Evolutionary conservation across 352 stramenopile genomes (phyloP).

Genomic region (Globisporangium yorkense): DNA sequence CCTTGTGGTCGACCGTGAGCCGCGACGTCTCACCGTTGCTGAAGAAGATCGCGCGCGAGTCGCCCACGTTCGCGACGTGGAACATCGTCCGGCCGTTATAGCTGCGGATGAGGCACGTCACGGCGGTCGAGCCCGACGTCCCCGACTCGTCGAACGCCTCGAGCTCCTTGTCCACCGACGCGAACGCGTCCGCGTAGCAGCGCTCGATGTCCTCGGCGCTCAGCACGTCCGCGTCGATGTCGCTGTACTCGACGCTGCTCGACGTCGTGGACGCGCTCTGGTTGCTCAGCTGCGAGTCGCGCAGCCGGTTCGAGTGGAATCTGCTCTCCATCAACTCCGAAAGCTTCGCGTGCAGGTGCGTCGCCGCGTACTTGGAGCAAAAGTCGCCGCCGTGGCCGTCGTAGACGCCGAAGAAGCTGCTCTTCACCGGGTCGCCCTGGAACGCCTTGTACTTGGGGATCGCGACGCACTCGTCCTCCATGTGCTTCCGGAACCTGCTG

Average conservation of each 20-base stretch:
- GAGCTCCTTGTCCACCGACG: conserved; percentile 55
- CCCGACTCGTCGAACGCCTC: conserved; percentile 61
- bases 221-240: conserved; percentile 40
- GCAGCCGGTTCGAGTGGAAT: conserved; percentile 27
- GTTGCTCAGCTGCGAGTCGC: conserved; percentile 30
- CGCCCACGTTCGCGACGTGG: conserved; percentile 72
- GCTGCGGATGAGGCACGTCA: conserved; percentile 65
- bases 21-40: conserved; percentile 39
- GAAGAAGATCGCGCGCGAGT: conserved; percentile 72
- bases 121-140: conserved; percentile 63
- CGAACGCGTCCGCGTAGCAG: conserved; percentile 58
- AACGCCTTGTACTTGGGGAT: conserved; percentile 65
- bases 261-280: conserved; percentile 42
- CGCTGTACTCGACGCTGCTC: conserved; percentile 28
- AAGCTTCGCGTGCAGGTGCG: conserved; percentile 58
- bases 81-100: conserved; percentile 53
- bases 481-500: conserved; percentile 68
- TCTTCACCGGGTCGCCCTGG: conserved; percentile 46
- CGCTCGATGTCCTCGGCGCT: conserved; percentile 51
- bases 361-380: conserved; percentile 72
- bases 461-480: conserved; percentile 82
- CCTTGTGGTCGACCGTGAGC: conserved; percentile 73
- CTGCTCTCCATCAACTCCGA: conserved; percentile 36
- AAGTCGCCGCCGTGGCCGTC: conserved; percentile 79
- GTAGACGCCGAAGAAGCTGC: conserved; percentile 80